Conservation (phyloP, 192 early-diverging fungal species). For the Umbelopsis ramanniana region DNA sequence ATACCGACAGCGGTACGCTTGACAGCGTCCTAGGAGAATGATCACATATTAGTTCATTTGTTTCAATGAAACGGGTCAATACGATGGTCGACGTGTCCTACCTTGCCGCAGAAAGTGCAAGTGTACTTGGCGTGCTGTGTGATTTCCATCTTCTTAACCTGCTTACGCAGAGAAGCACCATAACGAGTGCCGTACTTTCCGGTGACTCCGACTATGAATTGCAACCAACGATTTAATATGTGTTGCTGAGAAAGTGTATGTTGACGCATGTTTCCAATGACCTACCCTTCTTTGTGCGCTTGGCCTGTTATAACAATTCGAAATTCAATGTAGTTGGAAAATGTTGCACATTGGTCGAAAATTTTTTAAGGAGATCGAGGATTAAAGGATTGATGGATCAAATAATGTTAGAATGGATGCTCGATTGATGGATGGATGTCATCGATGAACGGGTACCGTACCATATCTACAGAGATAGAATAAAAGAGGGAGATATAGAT, state of each 20-base stretch:
- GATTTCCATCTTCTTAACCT: constrained; percentile 98
- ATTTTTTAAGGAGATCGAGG: neutral
- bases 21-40: constrained; percentile 74
- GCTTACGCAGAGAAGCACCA: constrained; percentile 99
- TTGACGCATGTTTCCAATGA: neutral
- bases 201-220: constrained; percentile 81
- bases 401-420: constrained; percentile 13
- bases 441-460: constrained; percentile 11
- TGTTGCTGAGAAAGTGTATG: neutral
- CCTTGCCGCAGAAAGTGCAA: constrained; percentile 99
- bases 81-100: constrained; percentile 33
- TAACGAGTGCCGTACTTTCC: constrained; percentile 99
- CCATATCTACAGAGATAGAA: constrained; percentile 26
- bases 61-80: neutral
- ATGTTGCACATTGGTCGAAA: constrained; percentile 4
- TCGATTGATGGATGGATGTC: constrained; percentile 32
- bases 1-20: constrained; percentile 96
- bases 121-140: constrained; percentile 99
- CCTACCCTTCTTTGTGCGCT: constrained; percentile 92
- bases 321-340: neutral
- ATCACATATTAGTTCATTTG: neutral
- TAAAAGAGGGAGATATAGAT: constrained; percentile 18
- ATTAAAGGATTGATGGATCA: constrained; percentile 20
- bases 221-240: neutral
- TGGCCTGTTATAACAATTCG: constrained; percentile 57